Evolutionary conservation across 2,329 filamentous ascomycete species (phyloP).

Genomic region (Emmonsia crescens): DNA sequence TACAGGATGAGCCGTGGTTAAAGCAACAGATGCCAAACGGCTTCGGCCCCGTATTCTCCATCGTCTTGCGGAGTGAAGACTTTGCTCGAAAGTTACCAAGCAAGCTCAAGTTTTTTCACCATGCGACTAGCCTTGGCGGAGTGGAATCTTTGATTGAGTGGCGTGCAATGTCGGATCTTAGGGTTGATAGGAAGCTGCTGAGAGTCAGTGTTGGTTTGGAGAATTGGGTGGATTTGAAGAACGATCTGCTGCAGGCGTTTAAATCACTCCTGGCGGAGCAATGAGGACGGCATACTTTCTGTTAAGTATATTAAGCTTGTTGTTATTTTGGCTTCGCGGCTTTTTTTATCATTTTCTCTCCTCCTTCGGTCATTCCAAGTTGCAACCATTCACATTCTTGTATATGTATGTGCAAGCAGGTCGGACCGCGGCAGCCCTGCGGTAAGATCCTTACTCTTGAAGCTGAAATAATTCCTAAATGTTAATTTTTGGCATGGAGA

Average conservation of each 20-base stretch:
- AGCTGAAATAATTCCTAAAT: no score
- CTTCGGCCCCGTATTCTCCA: constrained; percentile 78
- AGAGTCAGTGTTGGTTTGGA: constrained; percentile 80
- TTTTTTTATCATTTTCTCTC: no score
- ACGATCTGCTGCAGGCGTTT: constrained; percentile 60
- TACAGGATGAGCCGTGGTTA: constrained; percentile 69
- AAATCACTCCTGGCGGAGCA: constrained; percentile 10
- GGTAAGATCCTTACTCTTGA: no score
- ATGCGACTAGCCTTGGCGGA: constrained; percentile 84
- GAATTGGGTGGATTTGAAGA: constrained; percentile 67
- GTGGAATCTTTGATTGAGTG: constrained; percentile 95
- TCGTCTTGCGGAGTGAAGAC: constrained; percentile 51
- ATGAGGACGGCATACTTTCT: background rate
- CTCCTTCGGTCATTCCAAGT: no score
- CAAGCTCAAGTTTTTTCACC: constrained; percentile 72
- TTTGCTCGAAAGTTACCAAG: constrained; percentile 61
- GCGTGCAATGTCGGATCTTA: constrained; percentile 72
- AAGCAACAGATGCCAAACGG: constrained; percentile 73
- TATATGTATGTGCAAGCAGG: no score
- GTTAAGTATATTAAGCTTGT: background rate
- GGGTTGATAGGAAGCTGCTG: constrained; percentile 60
- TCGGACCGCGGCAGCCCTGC: no score
- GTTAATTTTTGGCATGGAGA: no score
- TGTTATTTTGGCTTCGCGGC: no score
- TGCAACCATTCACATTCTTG: no score